phyloP scores from a whole-genome alignment of 148 eudicot species.

The Chenopodium suecicum region DNA sequence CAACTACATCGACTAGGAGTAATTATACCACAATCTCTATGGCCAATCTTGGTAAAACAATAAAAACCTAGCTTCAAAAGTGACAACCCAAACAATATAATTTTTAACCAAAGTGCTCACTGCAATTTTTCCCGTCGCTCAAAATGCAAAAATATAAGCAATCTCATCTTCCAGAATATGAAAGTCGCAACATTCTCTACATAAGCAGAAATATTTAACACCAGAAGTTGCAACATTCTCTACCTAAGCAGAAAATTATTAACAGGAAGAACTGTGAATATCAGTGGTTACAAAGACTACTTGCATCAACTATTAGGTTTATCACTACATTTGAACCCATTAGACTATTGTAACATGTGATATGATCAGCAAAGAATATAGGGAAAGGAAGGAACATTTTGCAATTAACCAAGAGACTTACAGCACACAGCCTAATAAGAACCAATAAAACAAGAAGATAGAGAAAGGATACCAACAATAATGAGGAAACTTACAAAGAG shows the following conservation, averaged over 20 bases:
- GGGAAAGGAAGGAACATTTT: neutral
- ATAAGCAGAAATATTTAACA: neutral
- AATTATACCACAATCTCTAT: neutral
- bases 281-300: neutral
- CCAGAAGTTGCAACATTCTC: neutral
- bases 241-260: neutral
- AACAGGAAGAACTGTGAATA: neutral
- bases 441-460: neutral
- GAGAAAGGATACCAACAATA: neutral
- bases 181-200: neutral
- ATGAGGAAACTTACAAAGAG: slow-evolving; percentile 25
- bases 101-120: neutral
- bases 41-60: neutral
- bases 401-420: neutral
- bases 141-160: neutral
- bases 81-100: neutral
- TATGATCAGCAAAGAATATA: neutral
- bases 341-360: neutral
- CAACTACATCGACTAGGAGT: neutral
- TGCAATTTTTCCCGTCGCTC: neutral
- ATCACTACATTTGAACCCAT: neutral
- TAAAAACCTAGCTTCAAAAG: neutral
- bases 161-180: neutral
- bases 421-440: neutral
- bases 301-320: neutral